Evolutionary conservation across 495 filamentous ascomycete genomes (phyloP), one percentile per base, ranked within the genome.

Genomic region (Physcia stellaris): DNA sequence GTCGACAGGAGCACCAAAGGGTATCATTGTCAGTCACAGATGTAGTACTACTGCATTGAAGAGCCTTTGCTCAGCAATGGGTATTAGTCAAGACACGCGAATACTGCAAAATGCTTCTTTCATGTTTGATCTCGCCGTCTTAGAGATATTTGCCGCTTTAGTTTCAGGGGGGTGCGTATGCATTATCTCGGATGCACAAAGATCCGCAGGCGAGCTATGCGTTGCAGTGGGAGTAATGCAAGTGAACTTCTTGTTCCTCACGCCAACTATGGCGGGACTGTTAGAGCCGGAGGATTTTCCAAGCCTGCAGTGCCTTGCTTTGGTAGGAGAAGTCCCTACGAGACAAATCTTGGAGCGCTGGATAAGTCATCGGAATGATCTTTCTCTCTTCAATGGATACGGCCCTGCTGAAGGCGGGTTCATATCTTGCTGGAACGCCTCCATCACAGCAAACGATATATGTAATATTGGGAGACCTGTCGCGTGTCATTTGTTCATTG

Each of bases 291-390:
- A 61, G 38, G 59, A 61, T 1, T 59, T 74, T 21, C 49, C 67
- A 13, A 59, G 54, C 0, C 56, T 77, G 3, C 55, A 50, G 28
- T 60, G 53, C 7, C 52, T 77, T 0, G 61, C 66, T 4, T 58
- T 68, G 0, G 64, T 60, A 15, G 73, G 73, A 6, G 75, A 79
- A 39, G 56, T 63, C 0, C 50, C 59, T 2, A 59, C 63, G 1
- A 54, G 54, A 1, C 53, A 53, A 40, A 62, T 67, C 36, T 53
- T 63, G 24, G 48, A 40, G 1, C 39, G 53, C 18, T 70, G 67
- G 68, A 33, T 17, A 6, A 6, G n/a, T 7, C 6, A 6, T 6
- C 13, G 6, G 31, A n/a, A n/a, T 15, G 6, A n/a, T 7, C n/a
- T 15, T 6, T 17, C 7, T 7, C 7, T 33, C 31, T 6, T 33